Evolutionary conservation across 352 stramenopile species (phyloP).

Genomic region (Pythium insidiosum): DNA sequence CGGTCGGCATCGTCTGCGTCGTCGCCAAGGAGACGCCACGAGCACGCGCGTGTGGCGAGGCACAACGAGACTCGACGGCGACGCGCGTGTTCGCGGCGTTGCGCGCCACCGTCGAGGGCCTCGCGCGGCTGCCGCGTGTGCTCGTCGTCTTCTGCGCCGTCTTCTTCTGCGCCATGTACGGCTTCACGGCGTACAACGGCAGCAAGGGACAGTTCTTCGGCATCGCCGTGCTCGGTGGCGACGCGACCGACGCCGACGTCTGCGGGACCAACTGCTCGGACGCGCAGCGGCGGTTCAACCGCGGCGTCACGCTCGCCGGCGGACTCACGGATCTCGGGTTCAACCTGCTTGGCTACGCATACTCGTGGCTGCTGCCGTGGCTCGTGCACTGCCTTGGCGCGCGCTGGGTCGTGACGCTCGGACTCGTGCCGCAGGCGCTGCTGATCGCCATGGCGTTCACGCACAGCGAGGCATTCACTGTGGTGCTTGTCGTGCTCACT

Average conservation of each 20-base stretch:
- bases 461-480: conserved; percentile 23
- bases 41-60: not conserved
- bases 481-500: conserved; percentile 32
- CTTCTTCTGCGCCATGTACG: conserved; percentile 42
- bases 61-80: not conserved
- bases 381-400: conserved; percentile 31
- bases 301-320: conserved; percentile 38
- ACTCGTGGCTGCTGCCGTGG: conserved; percentile 31
- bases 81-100: conserved; percentile 21
- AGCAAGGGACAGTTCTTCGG: conserved; percentile 60
- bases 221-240: conserved; percentile 28
- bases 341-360: conserved; percentile 33
- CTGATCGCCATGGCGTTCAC: conserved; percentile 45
- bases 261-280: conserved; percentile 20
- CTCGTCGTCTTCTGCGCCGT: conserved; percentile 32
- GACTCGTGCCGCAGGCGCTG: conserved; percentile 33
- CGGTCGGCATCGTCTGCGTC: conserved; percentile 27
- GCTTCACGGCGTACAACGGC: conserved; percentile 57
- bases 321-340: conserved; percentile 26
- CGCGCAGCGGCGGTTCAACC: conserved; percentile 29
- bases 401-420: conserved; percentile 21
- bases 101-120: conserved; percentile 23
- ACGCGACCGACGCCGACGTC: conserved; percentile 18
- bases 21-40: conserved; percentile 28
- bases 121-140: conserved; percentile 25